phyloP scores from a whole-genome alignment of 176 grass and related monocot species.

The Oryza glumipatula region DNA sequence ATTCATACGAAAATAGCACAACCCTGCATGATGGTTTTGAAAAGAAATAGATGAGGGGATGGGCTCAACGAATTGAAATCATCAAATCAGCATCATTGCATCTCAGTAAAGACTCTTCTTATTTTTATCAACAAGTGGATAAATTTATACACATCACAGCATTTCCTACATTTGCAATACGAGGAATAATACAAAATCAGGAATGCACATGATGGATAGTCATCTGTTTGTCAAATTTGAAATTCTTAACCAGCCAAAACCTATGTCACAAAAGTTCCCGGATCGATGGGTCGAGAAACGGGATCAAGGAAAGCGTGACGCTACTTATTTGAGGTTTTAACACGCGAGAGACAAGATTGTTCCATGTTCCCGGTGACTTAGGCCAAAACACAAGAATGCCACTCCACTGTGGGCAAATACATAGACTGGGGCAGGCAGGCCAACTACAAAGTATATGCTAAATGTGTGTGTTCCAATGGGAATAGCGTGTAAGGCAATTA shows the following conservation, averaged over 20 bases:
- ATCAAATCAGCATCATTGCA: not conserved
- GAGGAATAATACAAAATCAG: conserved; percentile 24
- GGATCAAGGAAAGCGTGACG: too few relatives aligned
- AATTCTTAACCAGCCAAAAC: not conserved
- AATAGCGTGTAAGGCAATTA: conserved; percentile 14
- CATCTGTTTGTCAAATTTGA: conserved; percentile 18
- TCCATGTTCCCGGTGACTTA: too few relatives aligned
- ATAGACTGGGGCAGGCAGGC: not conserved
- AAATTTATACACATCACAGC: not conserved
- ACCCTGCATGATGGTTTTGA: not conserved
- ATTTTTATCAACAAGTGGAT: conserved; percentile 30
- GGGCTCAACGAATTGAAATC: not conserved
- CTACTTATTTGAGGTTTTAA: too few relatives aligned
- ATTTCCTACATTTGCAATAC: conserved; percentile 22
- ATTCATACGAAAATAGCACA: not conserved
- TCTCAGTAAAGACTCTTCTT: not conserved
- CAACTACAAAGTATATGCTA: conserved; percentile 6
- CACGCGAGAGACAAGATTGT: too few relatives aligned
- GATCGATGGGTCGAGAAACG: too few relatives aligned
- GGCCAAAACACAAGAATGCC: not conserved
- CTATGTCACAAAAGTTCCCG: too few relatives aligned
- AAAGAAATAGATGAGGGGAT: conserved; percentile 34
- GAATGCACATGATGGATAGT: conserved; percentile 6
- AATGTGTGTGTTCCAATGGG: not conserved
- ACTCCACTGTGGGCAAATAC: not conserved